Percentiles rank a stretch among this genome's conserved stretches.
Conservation (phyloP, 179 eudicot species). For the Heliamphora pulchella region DNA sequence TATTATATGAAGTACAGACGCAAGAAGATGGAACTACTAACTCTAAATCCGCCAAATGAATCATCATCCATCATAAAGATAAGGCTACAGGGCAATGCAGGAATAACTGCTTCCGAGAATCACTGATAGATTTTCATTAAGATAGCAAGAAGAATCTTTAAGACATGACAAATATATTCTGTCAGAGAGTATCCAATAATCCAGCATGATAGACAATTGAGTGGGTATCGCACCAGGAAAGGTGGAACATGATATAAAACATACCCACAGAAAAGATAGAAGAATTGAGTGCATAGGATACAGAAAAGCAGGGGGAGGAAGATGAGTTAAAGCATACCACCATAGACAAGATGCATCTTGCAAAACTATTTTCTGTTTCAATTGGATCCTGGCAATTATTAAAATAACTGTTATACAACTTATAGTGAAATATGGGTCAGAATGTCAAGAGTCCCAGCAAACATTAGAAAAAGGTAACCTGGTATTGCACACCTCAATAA, state of each 20-base stretch:
- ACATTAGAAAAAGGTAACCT: constrained; percentile 9
- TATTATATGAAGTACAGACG: too few species aligned
- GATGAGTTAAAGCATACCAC: constrained; percentile 49
- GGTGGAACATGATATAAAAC: neutral
- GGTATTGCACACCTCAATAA: constrained; percentile 57
- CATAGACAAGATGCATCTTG: constrained; percentile 67
- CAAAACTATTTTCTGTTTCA: constrained; percentile 82
- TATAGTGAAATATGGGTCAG: neutral
- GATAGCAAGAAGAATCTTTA: too few species aligned
- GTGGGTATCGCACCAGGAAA: neutral
- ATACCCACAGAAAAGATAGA: constrained; percentile 4
- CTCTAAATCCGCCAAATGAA: too few species aligned
- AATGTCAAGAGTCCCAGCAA: constrained; percentile 15
- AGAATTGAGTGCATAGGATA: constrained; percentile 7
- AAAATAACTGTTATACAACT: neutral
- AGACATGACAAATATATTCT: too few species aligned
- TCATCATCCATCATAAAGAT: too few species aligned
- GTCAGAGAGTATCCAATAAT: neutral
- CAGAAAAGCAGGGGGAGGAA: neutral
- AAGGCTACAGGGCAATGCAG: too few species aligned
- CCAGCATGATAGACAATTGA: constrained; percentile 1
- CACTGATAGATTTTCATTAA: too few species aligned
- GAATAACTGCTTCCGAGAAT: too few species aligned
- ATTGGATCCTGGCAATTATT: constrained; percentile 58
- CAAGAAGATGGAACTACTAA: too few species aligned